Evolutionary conservation across 768 basidiomycete genomes (phyloP).

Genomic region (Mrakia gelida): DNA sequence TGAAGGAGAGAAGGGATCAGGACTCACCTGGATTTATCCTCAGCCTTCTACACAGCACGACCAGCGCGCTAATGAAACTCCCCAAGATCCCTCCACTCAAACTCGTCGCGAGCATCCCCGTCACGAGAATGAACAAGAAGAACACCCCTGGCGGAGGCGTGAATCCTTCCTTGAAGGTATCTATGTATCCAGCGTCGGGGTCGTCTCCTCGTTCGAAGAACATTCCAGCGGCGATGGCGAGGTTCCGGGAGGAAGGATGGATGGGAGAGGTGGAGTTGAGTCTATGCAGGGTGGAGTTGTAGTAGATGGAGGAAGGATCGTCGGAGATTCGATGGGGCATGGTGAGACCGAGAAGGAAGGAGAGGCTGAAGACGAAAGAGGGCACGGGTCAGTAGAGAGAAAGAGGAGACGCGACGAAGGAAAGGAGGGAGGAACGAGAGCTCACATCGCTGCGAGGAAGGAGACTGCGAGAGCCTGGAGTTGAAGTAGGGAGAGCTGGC

Average conservation of each 20-base stretch:
- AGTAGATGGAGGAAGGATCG: slow-evolving; percentile 31
- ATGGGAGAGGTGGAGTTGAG: neutral
- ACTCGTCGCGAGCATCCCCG: slow-evolving; percentile 64
- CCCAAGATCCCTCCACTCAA: slow-evolving; percentile 71
- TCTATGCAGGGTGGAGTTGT: slow-evolving; percentile 15
- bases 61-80: slow-evolving; percentile 82
- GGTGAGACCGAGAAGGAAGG: slow-evolving; percentile 63
- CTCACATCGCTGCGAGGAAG: slow-evolving; percentile 65
- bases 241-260: slow-evolving; percentile 3
- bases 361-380: slow-evolving; percentile 44
- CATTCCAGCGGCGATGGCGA: slow-evolving; percentile 26
- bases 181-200: slow-evolving; percentile 27
- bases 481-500: slow-evolving; percentile 81
- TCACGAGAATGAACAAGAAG: slow-evolving; percentile 47
- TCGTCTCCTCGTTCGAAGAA: slow-evolving; percentile 26
- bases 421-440: too few relatives aligned
- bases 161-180: slow-evolving; percentile 40
- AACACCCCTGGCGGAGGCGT: slow-evolving; percentile 47
- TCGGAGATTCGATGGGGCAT: slow-evolving; percentile 42
- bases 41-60: slow-evolving; percentile 69
- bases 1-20: too few relatives aligned
- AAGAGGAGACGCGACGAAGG: too few relatives aligned
- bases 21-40: slow-evolving; percentile 75
- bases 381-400: too few relatives aligned
- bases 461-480: slow-evolving; percentile 90